Evolutionary conservation across 768 basidiomycete species (phyloP).

Genomic region (Artomyces pyxidatus): DNA sequence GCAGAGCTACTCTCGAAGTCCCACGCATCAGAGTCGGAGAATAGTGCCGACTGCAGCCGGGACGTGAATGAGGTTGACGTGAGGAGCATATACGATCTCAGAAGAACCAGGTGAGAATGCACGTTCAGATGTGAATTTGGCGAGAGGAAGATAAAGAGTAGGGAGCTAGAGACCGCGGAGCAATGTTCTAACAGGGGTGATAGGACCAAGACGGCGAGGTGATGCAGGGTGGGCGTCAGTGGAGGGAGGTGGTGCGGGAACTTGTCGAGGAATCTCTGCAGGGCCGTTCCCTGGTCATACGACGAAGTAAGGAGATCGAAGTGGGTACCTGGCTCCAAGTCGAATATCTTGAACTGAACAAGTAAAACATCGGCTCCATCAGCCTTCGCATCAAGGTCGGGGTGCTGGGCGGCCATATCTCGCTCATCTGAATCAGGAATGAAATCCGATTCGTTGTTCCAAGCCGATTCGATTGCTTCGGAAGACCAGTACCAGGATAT

Average conservation of each 20-base stretch:
- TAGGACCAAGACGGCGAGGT: constrained; percentile 57
- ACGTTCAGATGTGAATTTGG: constrained; percentile 59
- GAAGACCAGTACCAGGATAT: constrained; percentile 62
- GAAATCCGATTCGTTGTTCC: constrained; percentile 19
- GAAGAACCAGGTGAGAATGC: constrained; percentile 53
- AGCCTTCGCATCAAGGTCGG: not conserved
- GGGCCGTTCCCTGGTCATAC: constrained; percentile 18
- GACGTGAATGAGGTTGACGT: constrained; percentile 67
- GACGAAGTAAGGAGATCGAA: constrained; percentile 20
- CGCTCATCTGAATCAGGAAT: not conserved
- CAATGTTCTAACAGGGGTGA: constrained; percentile 53
- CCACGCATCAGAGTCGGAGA: constrained; percentile 59
- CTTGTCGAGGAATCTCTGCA: constrained; percentile 41
- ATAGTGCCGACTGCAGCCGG: constrained; percentile 62
- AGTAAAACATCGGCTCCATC: not conserved
- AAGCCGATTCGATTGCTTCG: constrained; percentile 42
- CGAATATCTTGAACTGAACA: constrained; percentile 46
- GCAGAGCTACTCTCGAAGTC: constrained; percentile 12
- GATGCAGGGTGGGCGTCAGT: constrained; percentile 54
- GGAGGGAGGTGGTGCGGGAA: constrained; percentile 57
- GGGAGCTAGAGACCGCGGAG: constrained; percentile 53
- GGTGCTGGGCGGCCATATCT: not conserved
- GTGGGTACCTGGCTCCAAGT: constrained; percentile 53
- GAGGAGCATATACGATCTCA: constrained; percentile 71
- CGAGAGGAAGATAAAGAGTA: constrained; percentile 60